Conservation (phyloP, 345 rosid species). For the Eucalyptus rudis region DNA sequence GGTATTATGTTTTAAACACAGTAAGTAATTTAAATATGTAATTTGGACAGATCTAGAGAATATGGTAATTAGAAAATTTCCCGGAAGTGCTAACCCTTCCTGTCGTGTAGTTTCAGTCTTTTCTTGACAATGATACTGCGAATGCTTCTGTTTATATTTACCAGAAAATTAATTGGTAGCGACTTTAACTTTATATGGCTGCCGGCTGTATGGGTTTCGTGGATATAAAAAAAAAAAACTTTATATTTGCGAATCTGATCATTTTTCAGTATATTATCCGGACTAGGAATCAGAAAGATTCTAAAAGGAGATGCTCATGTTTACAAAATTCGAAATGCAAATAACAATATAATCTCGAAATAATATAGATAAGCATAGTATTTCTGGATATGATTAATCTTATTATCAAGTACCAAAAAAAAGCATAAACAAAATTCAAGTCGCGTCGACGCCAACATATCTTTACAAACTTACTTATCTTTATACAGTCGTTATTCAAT, state of each 20-base stretch:
- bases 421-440: neutral
- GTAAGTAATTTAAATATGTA: neutral
- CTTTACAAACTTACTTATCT: neutral
- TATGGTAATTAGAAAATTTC: neutral
- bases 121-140: neutral
- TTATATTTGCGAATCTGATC: neutral
- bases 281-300: neutral
- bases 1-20: neutral
- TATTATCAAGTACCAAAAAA: neutral
- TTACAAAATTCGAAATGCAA: neutral
- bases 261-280: neutral
- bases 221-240: too few relatives aligned
- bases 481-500: neutral
- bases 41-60: neutral
- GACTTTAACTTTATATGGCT: neutral
- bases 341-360: neutral
- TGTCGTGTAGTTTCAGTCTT: neutral
- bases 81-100: neutral
- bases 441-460: accelerated
- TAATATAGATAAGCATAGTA: neutral
- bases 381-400: accelerated
- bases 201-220: too few relatives aligned
- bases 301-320: neutral
- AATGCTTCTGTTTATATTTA: neutral
- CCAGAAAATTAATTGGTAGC: neutral